Percentiles rank a stretch among this genome's conserved stretches.
phyloP scores from a whole-genome alignment of 176 grass and related monocot genomes.

The Ensete glaucum region DNA sequence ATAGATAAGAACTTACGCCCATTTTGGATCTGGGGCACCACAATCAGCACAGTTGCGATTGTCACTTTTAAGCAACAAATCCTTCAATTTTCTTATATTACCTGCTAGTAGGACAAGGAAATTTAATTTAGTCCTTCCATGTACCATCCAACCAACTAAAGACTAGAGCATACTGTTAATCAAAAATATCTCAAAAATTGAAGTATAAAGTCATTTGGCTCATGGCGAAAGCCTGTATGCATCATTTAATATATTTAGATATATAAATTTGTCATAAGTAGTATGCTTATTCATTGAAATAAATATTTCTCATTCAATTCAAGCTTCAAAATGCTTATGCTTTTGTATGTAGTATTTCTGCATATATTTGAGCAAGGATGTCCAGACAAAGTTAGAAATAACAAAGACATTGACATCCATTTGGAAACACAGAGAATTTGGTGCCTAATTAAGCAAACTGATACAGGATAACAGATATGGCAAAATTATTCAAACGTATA shows the following conservation, averaged over 20 bases:
- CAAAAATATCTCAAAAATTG: too few relatives aligned
- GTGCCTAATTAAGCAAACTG: too few relatives aligned
- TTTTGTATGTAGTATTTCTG: too few relatives aligned
- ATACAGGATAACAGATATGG: too few relatives aligned
- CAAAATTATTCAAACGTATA: too few relatives aligned
- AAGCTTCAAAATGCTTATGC: neutral
- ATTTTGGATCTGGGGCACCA: slow-evolving; percentile 5
- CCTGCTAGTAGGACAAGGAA: neutral
- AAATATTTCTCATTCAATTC: neutral
- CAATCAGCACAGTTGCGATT: slow-evolving; percentile 17
- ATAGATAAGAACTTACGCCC: slow-evolving; percentile 5
- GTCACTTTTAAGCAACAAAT: slow-evolving; percentile 11
- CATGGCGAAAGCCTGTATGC: too few relatives aligned
- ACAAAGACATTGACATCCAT: too few relatives aligned
- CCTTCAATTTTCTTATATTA: slow-evolving; percentile 6
- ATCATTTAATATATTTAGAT: neutral
- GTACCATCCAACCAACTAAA: neutral
- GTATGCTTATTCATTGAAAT: neutral
- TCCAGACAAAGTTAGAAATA: too few relatives aligned
- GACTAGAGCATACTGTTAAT: neutral
- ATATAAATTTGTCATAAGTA: neutral
- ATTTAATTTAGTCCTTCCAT: neutral
- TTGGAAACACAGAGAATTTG: too few relatives aligned
- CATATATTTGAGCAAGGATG: too few relatives aligned
- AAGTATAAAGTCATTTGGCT: too few relatives aligned